A percentile compares a stretch with the other conserved stretches of the same genome.
Conservation (phyloP, 768 basidiomycete species). For the Holtermannia corniformis region DNA sequence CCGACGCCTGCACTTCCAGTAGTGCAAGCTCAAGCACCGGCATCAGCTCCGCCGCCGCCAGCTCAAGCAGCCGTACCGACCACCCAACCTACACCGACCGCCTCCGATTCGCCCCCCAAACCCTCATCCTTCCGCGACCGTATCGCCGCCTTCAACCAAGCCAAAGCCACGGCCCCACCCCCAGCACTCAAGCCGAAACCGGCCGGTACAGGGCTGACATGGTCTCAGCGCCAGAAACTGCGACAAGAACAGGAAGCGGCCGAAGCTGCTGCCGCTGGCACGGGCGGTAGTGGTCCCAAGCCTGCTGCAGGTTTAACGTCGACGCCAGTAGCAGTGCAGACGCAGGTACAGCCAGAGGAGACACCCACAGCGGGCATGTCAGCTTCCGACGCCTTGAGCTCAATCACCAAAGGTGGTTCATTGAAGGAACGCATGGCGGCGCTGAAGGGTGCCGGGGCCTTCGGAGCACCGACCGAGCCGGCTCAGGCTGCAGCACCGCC, state of each 20-base stretch:
- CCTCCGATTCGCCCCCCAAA: background rate
- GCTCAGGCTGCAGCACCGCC: constrained; percentile 54
- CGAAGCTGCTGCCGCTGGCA: constrained; percentile 19
- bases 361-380: constrained; percentile 30
- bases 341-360: constrained; percentile 1
- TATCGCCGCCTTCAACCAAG: constrained; percentile 35
- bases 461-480: constrained; percentile 50
- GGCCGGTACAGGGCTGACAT: constrained; percentile 24
- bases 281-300: constrained; percentile 4
- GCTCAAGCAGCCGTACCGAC: background rate
- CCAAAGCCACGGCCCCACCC: constrained; percentile 21
- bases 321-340: background rate
- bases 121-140: constrained; percentile 15
- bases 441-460: constrained; percentile 70
- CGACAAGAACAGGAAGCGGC: constrained; percentile 35
- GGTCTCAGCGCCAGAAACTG: constrained; percentile 40
- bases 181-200: constrained; percentile 40
- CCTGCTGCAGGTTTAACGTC: constrained; percentile 6
- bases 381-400: constrained; percentile 77
- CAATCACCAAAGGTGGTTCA: constrained; percentile 64
- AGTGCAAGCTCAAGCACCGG: constrained; percentile 9
- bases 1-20: constrained; percentile 2
- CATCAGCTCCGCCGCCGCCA: constrained; percentile 1
- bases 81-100: background rate
- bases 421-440: constrained; percentile 94